Conservation (phyloP, 257 asterid species). For the Schizonepeta tenuifolia region DNA sequence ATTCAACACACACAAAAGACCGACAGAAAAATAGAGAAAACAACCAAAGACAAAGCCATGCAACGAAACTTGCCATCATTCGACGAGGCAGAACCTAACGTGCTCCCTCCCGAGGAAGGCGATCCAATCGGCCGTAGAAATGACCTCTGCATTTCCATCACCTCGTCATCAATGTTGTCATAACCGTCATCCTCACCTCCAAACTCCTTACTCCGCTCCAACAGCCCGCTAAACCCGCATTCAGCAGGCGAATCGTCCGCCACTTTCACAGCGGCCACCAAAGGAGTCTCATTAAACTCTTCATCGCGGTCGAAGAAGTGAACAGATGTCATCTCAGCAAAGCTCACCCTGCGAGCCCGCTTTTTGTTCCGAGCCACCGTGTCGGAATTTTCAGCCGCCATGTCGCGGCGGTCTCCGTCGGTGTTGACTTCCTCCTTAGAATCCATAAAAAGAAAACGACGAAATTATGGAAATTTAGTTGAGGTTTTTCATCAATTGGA, state of each 20-base stretch:
- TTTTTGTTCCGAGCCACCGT: constrained; percentile 65
- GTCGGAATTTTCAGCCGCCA: constrained; percentile 59
- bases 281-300: constrained; percentile 57
- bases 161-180: constrained; percentile 67
- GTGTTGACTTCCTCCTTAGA: constrained; percentile 42
- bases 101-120: constrained; percentile 88
- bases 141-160: constrained; percentile 47
- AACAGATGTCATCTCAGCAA: constrained; percentile 88
- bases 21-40: background rate
- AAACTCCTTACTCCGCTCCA: constrained; percentile 40
- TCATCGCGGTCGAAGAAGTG: constrained; percentile 95
- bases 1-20: background rate
- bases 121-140: constrained; percentile 73
- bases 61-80: constrained; percentile 67
- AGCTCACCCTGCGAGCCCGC: constrained; percentile 92
- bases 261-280: constrained; percentile 30
- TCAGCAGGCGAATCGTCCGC: constrained; percentile 34
- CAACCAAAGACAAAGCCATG: constrained; percentile 6
- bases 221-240: constrained; percentile 39
- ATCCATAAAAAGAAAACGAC: constrained; percentile 45
- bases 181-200: constrained; percentile 50
- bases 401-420: constrained; percentile 41
- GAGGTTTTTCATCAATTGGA: constrained; percentile 3
- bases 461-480: constrained; percentile 4
- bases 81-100: constrained; percentile 82